Conservation (phyloP, 2,329 filamentous ascomycete genomes). For the Botrytis fragariae region DNA sequence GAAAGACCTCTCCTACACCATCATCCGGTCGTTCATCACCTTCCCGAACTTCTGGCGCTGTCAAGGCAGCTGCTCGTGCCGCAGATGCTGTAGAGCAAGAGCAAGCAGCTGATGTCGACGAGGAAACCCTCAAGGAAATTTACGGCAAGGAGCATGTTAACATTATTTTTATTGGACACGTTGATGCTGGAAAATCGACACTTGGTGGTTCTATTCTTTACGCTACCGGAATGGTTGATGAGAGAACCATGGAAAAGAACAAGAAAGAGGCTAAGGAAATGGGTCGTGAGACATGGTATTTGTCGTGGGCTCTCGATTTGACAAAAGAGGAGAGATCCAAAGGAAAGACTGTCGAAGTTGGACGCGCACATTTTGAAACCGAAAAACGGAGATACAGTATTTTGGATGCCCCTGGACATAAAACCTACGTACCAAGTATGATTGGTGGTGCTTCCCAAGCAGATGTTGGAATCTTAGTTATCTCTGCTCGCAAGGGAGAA, state of each 20-base stretch:
- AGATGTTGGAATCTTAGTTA: constrained; percentile 92
- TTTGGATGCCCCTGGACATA: constrained; percentile 94
- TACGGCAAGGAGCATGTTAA: constrained; percentile 94
- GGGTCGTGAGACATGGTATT: constrained; percentile 96
- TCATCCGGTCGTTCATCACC: constrained; percentile 85
- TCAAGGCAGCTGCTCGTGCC: constrained; percentile 58
- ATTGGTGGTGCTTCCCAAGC: constrained; percentile 93
- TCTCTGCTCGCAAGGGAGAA: constrained; percentile 94
- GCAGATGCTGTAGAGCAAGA: constrained; percentile 78
- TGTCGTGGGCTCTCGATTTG: constrained; percentile 96
- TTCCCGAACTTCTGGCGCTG: constrained; percentile 54
- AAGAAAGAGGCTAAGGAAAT: constrained; percentile 94
- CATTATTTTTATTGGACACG: constrained; percentile 96
- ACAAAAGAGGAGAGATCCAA: constrained; percentile 95
- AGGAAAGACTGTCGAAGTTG: constrained; percentile 97
- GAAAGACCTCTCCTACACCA: constrained; percentile 76
- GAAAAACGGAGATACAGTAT: constrained; percentile 96
- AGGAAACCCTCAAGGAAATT: constrained; percentile 87
- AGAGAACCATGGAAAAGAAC: constrained; percentile 97
- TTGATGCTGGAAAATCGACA: constrained; percentile 97
- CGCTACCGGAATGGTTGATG: constrained; percentile 97
- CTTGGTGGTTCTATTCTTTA: constrained; percentile 92
- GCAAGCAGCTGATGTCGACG: constrained; percentile 68
- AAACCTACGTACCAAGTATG: constrained; percentile 98
- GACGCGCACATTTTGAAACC: constrained; percentile 93